Evolutionary conservation across 2,329 filamentous ascomycete species (phyloP).

Genomic region (Colletotrichum tanaceti): DNA sequence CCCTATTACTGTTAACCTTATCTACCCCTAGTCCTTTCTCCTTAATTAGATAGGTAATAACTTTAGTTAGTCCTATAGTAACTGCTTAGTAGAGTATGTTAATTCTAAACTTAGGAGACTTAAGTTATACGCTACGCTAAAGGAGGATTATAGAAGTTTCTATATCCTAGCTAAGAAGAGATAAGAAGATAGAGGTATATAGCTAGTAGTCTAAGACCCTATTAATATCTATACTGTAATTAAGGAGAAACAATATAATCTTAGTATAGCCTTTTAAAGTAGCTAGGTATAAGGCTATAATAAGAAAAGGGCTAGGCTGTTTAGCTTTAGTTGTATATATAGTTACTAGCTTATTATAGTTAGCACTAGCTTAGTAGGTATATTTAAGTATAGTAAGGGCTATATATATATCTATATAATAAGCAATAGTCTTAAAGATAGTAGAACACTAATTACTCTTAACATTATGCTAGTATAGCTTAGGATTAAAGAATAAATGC

Average conservation of each 20-base stretch:
- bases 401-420: background rate
- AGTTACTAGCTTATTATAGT: background rate
- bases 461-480: conserved; percentile 6
- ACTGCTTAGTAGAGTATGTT: too few species aligned
- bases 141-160: too few species aligned
- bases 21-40: conserved; percentile 1
- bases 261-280: conserved; percentile 8
- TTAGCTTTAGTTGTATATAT: background rate
- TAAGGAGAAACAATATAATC: conserved; percentile 14
- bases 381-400: conserved; percentile 3
- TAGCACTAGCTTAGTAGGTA: background rate
- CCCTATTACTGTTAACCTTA: background rate
- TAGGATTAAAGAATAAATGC: conserved; percentile 17
- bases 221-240: background rate
- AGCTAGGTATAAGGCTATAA: conserved; percentile 4
- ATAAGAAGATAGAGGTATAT: too few species aligned
- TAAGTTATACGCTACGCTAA: too few species aligned
- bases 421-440: background rate
- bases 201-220: too few species aligned
- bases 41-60: background rate
- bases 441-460: background rate
- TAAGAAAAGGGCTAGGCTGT: background rate
- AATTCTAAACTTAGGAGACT: too few species aligned
- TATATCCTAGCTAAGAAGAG: too few species aligned
- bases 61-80: too few species aligned